A percentile compares a stretch with the other conserved stretches of the same genome.
phyloP scores from a whole-genome alignment of 1,284 basidiomycete genomes.

The Cutaneotrichosporon cavernicola region DNA sequence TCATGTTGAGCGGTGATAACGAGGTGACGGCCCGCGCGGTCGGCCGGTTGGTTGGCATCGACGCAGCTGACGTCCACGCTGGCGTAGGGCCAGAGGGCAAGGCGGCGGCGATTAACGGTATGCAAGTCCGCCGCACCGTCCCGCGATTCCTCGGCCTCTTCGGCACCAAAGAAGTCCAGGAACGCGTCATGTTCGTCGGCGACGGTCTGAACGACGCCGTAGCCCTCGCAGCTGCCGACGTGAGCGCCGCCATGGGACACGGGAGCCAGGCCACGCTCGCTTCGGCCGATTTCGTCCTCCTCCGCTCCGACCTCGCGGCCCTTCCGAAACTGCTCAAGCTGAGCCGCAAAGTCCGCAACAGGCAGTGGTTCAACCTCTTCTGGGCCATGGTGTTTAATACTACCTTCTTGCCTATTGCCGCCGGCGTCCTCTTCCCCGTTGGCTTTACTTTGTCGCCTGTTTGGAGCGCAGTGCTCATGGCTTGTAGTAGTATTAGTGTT shows the following conservation, averaged over 20 bases:
- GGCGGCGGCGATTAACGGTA: slow-evolving; percentile 52
- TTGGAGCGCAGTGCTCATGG: slow-evolving; percentile 97
- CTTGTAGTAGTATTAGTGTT: slow-evolving; percentile 95
- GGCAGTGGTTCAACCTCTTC: slow-evolving; percentile 77
- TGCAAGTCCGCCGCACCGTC: slow-evolving; percentile 14
- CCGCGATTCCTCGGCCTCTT: neutral
- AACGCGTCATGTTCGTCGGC: slow-evolving; percentile 86
- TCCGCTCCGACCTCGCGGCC: slow-evolving; percentile 91
- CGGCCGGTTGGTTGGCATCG: slow-evolving; percentile 80
- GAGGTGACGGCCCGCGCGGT: slow-evolving; percentile 77
- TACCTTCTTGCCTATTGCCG: slow-evolving; percentile 93
- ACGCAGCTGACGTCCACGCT: slow-evolving; percentile 74
- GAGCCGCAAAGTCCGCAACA: slow-evolving; percentile 80
- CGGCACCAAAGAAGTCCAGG: neutral
- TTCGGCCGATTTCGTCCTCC: slow-evolving; percentile 94
- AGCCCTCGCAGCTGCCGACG: slow-evolving; percentile 87
- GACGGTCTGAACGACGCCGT: slow-evolving; percentile 99
- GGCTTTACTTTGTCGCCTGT: slow-evolving; percentile 93
- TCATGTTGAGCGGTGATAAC: slow-evolving; percentile 88
- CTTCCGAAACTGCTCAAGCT: slow-evolving; percentile 93
- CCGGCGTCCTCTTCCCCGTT: slow-evolving; percentile 85
- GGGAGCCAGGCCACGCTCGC: slow-evolving; percentile 98
- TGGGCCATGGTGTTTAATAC: slow-evolving; percentile 95
- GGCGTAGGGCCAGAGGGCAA: slow-evolving; percentile 92
- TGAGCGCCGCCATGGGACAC: slow-evolving; percentile 91